Evolutionary conservation across 2,329 filamentous ascomycete species (phyloP).

Genomic region (Aspergillus glaucus): DNA sequence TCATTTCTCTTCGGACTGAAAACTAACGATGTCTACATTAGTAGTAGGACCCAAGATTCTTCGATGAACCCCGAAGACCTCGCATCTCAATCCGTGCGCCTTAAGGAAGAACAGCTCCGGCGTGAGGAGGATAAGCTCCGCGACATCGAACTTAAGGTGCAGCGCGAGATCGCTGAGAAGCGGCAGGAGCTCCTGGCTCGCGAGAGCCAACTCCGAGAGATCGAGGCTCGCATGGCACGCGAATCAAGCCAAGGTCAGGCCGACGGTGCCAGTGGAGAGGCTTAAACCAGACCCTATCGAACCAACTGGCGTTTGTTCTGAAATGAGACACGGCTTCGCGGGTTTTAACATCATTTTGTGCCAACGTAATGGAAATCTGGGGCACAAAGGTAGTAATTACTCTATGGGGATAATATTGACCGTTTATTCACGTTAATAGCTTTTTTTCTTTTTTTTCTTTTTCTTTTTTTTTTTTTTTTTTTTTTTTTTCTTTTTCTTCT

Average conservation of each 20-base stretch:
- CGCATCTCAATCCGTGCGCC: conserved; percentile 90
- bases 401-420: conserved; percentile 36
- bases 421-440: conserved; percentile 37
- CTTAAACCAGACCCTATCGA: conserved; percentile 27
- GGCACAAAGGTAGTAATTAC: conserved; percentile 28
- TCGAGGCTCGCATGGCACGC: conserved; percentile 93
- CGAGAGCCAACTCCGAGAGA: conserved; percentile 97
- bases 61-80: conserved; percentile 98
- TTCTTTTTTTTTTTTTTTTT: conserved; percentile 3
- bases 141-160: conserved; percentile 99
- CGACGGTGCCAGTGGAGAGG: conserved; percentile 31
- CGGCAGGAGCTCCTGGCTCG: conserved; percentile 94
- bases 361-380: conserved; percentile 30
- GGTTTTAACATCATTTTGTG: conserved; percentile 28
- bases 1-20: background rate
- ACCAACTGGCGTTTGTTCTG: conserved; percentile 14
- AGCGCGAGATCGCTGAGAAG: conserved; percentile 99
- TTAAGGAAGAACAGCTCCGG: conserved; percentile 99
- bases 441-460: conserved; percentile 16
- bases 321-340: conserved; percentile 19
- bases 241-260: conserved; percentile 54
- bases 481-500: too few relatives aligned
- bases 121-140: conserved; percentile 99
- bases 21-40: conserved; percentile 28
- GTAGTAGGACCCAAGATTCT: conserved; percentile 54